These are phyloP conservation scores for Cyclotella cryptica DNA, from an alignment of 108 stramenopile genomes.

Conservation along the genomic window DNA sequence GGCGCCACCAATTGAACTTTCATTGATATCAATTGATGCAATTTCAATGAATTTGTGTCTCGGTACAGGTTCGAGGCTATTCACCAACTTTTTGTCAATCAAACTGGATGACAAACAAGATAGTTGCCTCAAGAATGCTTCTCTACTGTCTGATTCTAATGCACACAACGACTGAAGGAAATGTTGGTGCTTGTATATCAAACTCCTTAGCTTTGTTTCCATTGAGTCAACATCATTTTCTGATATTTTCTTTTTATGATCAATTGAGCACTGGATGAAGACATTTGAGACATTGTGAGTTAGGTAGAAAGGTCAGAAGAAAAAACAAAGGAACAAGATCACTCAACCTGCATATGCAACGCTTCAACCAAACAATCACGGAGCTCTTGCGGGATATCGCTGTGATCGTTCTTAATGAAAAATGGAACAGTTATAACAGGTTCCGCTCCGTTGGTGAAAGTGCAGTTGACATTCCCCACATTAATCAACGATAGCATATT, in stretches of 20 bases:
- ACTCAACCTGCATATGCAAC: conserved; percentile 56
- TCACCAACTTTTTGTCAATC: neutral
- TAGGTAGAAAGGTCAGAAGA: conserved; percentile 13
- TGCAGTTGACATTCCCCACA: conserved; percentile 14
- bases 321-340: conserved; percentile 49
- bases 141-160: conserved; percentile 8
- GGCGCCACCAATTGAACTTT: conserved; percentile 30
- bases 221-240: neutral
- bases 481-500: conserved; percentile 42
- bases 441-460: conserved; percentile 16
- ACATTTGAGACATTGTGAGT: neutral
- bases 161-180: conserved; percentile 17
- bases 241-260: neutral
- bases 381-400: conserved; percentile 67
- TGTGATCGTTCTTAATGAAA: conserved; percentile 20
- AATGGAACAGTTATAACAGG: conserved; percentile 67
- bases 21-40: conserved; percentile 25
- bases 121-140: conserved; percentile 5
- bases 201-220: conserved; percentile 17
- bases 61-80: neutral
- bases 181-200: neutral
- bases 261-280: conserved; percentile 15
- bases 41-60: conserved; percentile 24
- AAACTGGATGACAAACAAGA: neutral
- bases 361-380: conserved; percentile 61